Conservation (phyloP, 805 yeast genomes). For the Kazachstania viticola region DNA sequence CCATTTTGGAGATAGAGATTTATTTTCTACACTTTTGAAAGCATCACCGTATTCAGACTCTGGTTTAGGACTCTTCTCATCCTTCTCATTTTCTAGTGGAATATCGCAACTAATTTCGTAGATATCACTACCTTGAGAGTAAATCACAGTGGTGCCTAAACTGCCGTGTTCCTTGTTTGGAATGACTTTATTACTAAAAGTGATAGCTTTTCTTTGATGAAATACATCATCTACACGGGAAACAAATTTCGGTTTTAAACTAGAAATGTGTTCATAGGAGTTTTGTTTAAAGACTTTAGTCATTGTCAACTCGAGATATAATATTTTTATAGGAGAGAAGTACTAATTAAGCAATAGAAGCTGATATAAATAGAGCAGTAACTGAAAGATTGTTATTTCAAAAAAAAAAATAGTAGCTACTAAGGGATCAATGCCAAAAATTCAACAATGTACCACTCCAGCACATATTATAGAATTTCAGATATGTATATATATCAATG, state of each 20-base stretch:
- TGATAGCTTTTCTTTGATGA: constrained; percentile 12
- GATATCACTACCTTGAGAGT: constrained; percentile 20
- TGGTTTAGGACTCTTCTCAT: constrained; percentile 16
- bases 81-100: constrained; percentile 12
- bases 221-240: constrained; percentile 18
- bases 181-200: constrained; percentile 15
- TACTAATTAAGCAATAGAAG: too few species aligned
- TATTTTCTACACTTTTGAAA: constrained; percentile 34
- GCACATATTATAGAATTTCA: too few species aligned
- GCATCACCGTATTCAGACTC: constrained; percentile 66
- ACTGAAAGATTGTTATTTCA: too few species aligned
- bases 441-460: too few species aligned
- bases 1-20: constrained; percentile 11
- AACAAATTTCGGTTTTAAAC: constrained; percentile 28
- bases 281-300: constrained; percentile 32
- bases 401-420: too few species aligned
- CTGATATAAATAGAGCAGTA: too few species aligned
- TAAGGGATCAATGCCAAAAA: too few species aligned
- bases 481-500: too few species aligned
- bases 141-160: constrained; percentile 12
- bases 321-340: too few species aligned
- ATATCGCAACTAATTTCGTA: constrained; percentile 18
- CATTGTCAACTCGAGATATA: too few species aligned
- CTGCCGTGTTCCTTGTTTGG: constrained; percentile 18
- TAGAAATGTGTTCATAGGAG: constrained; percentile 35